These are phyloP conservation scores for Scedosporium boydii DNA, from an alignment of 2,329 filamentous ascomycete species.

Conservation along the genomic window DNA sequence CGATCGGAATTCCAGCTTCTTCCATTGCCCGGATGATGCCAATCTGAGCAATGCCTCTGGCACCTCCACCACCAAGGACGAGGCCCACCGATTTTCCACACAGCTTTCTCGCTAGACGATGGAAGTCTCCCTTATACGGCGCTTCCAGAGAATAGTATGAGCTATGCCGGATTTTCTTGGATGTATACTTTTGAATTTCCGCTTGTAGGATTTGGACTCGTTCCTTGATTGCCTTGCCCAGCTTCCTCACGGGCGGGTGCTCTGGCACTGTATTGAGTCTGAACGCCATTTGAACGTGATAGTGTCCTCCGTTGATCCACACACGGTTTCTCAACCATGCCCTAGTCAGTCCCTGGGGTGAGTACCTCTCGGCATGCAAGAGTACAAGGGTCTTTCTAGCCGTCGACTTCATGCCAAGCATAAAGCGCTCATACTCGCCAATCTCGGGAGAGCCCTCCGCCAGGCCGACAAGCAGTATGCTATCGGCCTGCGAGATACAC, in stretches of 20 bases:
- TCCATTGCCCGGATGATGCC: slow-evolving; percentile 92
- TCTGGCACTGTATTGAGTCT: slow-evolving; percentile 62
- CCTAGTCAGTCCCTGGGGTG: slow-evolving; percentile 71
- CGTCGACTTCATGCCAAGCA: slow-evolving; percentile 94
- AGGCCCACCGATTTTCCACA: slow-evolving; percentile 93
- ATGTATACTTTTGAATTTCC: slow-evolving; percentile 97
- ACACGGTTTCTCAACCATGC: slow-evolving; percentile 86
- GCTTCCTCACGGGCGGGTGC: slow-evolving; percentile 63
- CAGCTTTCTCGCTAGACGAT: slow-evolving; percentile 77
- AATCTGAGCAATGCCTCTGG: slow-evolving; percentile 82
- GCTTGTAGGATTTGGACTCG: slow-evolving; percentile 90
- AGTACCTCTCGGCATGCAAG: slow-evolving; percentile 82
- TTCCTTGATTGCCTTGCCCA: slow-evolving; percentile 81
- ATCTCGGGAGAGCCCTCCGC: slow-evolving; percentile 85
- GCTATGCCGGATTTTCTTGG: slow-evolving; percentile 77
- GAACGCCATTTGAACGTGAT: slow-evolving; percentile 94
- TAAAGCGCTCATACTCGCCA: slow-evolving; percentile 92
- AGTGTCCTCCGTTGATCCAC: slow-evolving; percentile 97
- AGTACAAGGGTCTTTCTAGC: slow-evolving; percentile 88
- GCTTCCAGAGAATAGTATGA: slow-evolving; percentile 86
- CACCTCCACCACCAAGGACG: slow-evolving; percentile 88
- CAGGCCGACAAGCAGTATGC: slow-evolving; percentile 83
- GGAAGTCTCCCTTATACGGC: slow-evolving; percentile 93
- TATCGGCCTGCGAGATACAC: slow-evolving; percentile 93
- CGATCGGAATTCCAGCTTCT: slow-evolving; percentile 91